A percentile compares a stretch with the other conserved stretches of the same genome.
Evolutionary conservation across 208 protist genomes (phyloP).

Genomic region (Crithidia expoeki): DNA sequence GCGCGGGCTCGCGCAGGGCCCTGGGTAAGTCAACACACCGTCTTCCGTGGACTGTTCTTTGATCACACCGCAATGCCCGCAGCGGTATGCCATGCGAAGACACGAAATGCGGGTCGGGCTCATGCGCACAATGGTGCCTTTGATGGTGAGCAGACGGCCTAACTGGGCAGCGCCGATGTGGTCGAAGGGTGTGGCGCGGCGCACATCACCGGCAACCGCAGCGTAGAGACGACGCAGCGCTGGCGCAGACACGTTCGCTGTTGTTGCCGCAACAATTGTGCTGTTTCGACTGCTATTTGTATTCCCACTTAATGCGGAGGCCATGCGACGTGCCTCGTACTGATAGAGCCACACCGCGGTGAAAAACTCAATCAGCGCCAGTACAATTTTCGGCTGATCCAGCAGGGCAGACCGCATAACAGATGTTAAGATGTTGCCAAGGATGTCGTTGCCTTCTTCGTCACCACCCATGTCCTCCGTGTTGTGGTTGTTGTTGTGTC

Average conservation of each 20-base stretch:
- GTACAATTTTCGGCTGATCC: constrained; percentile 59
- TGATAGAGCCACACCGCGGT: constrained; percentile 52
- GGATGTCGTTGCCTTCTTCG: constrained; percentile 21
- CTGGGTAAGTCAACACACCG: constrained; percentile 75
- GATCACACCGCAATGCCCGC: constrained; percentile 64
- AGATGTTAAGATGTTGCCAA: constrained; percentile 34
- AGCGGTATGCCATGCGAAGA: constrained; percentile 66
- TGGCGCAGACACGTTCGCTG: no score
- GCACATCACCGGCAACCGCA: constrained; percentile 32
- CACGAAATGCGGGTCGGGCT: constrained; percentile 73
- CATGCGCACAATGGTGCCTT: constrained; percentile 81
- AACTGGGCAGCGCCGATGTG: constrained; percentile 73
- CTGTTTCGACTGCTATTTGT: no score
- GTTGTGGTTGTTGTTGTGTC: constrained; percentile 1
- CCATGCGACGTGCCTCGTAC: constrained; percentile 11
- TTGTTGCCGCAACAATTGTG: no score
- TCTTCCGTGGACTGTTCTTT: constrained; percentile 59
- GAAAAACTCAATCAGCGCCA: constrained; percentile 82
- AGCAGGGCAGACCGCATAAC: constrained; percentile 59
- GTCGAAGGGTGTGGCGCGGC: constrained; percentile 56
- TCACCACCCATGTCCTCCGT: constrained; percentile 6
- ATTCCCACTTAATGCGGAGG: no score
- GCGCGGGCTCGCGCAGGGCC: constrained; percentile 48
- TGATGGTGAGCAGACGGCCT: constrained; percentile 70
- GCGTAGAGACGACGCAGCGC: constrained; percentile 36